Evolutionary conservation across 345 rosid genomes (phyloP), one percentile per base, ranked within the genome.

Genomic region (Salix purpurea): DNA sequence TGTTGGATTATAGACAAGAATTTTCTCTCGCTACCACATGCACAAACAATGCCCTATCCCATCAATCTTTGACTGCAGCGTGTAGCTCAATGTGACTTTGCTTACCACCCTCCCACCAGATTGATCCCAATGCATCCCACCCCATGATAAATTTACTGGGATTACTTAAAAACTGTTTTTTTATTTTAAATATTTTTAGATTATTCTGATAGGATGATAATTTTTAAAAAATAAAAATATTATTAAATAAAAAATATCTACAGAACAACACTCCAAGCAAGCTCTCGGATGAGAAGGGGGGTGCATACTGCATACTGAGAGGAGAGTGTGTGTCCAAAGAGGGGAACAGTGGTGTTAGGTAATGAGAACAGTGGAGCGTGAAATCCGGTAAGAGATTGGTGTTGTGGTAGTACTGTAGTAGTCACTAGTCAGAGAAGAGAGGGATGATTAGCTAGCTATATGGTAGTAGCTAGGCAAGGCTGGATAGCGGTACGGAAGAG

Each of bases 311-410:
- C 18, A 44, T 56, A 16, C 44, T 19, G 72, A 30, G 34, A 10
- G 30, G 65, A 42, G 4, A 0, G 6, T 32, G 67, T 18, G 60
- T 54, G 76, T 16, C 46, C 21, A 54, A 70, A 64, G 44, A 26
- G 24, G 78, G 73, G 23, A 76, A 71, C 60, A 67, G 68, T 19
- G 44, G 1, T 56, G 86, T 64, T 69, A 77, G 85, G 82, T 28
- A 60, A 71, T 4, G 82, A 76, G 74, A 87, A 85, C 85, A 82
- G 83, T 73, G 24, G 46, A 81, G 88, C 88, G 93, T 52, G 34
- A 86, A 88, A 86, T 85, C 83, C 89, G 91, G 88, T n/a, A 3
- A 74, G 83, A 76, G 86, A 82, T 67, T 75, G 76, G 74, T 52
- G 58, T 52, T 2, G 58, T 19, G 19, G 23, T 76, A 72, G 36